These are phyloP conservation scores for Alternaria metachromatica DNA, from an alignment of 2,329 filamentous ascomycete species.

Conservation along the genomic window DNA sequence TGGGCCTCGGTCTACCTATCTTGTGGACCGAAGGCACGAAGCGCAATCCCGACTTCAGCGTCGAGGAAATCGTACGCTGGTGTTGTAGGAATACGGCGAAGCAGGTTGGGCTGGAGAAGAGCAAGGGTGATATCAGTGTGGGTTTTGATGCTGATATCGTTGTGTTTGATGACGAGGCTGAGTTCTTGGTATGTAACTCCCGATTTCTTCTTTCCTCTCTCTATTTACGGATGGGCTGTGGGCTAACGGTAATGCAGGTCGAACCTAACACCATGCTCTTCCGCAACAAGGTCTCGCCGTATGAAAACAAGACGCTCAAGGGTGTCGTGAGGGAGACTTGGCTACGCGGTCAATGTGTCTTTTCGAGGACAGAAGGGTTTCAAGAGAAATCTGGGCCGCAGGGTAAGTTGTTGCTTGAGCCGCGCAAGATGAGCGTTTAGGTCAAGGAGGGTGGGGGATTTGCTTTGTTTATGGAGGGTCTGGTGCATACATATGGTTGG, in stretches of 20 bases:
- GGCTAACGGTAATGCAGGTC: slow-evolving; percentile 36
- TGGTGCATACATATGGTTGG: neutral
- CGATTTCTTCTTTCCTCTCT: neutral
- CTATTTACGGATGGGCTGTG: neutral
- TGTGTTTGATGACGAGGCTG: slow-evolving; percentile 84
- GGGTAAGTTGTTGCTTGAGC: slow-evolving; percentile 61
- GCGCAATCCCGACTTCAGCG: slow-evolving; percentile 61
- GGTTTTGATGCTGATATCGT: slow-evolving; percentile 92
- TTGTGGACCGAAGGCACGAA: slow-evolving; percentile 78
- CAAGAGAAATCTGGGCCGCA: slow-evolving; percentile 62
- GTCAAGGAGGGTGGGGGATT: neutral
- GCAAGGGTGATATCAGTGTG: slow-evolving; percentile 79
- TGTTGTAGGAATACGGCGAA: slow-evolving; percentile 86
- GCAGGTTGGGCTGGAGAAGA: slow-evolving; percentile 83
- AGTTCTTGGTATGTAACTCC: slow-evolving; percentile 69
- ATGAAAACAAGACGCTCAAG: slow-evolving; percentile 78
- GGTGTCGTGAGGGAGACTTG: slow-evolving; percentile 87
- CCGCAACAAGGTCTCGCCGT: slow-evolving; percentile 90
- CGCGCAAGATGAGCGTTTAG: slow-evolving; percentile 39
- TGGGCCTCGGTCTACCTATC: slow-evolving; percentile 90
- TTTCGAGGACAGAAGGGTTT: slow-evolving; percentile 70
- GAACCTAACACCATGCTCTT: slow-evolving; percentile 84
- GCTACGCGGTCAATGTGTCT: slow-evolving; percentile 79
- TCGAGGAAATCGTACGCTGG: slow-evolving; percentile 83
- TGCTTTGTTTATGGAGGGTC: neutral